Conservation (phyloP, 2,329 filamentous ascomycete species). For the Cytospora leucostoma region DNA sequence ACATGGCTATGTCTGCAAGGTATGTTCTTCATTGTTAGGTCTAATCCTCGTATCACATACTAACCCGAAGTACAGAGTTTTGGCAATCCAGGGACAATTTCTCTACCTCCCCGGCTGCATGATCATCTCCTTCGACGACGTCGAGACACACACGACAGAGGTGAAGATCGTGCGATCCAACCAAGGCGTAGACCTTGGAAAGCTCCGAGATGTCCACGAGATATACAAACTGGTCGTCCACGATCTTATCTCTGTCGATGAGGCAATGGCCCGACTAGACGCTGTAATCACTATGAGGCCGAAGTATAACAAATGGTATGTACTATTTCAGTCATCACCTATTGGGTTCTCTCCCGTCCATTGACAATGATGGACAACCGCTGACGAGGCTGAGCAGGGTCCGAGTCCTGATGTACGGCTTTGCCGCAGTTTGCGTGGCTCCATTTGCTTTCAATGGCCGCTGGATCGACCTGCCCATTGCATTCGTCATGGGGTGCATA, state of each 20-base stretch:
- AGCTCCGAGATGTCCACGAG: conserved; percentile 71
- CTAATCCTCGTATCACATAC: not conserved
- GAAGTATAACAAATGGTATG: conserved; percentile 45
- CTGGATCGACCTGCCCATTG: conserved; percentile 75
- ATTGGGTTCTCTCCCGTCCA: not conserved
- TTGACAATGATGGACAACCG: not conserved
- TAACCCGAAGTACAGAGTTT: conserved; percentile 54
- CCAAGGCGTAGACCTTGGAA: conserved; percentile 73
- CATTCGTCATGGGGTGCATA: conserved; percentile 73
- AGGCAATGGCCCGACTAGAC: conserved; percentile 64
- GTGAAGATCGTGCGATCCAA: conserved; percentile 71
- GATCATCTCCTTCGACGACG: conserved; percentile 89
- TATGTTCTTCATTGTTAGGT: not conserved
- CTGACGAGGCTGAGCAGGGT: conserved; percentile 41
- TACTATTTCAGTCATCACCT: not conserved
- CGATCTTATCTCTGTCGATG: conserved; percentile 71
- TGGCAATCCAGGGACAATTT: conserved; percentile 88
- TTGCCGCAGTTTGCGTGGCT: conserved; percentile 74
- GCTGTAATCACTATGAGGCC: conserved; percentile 49
- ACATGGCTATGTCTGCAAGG: conserved; percentile 80
- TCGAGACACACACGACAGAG: conserved; percentile 72
- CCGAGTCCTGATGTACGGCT: conserved; percentile 68
- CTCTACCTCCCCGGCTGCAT: conserved; percentile 90
- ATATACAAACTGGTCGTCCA: conserved; percentile 84
- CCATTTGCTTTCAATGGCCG: conserved; percentile 79